These are phyloP conservation scores for Plantago ovata DNA, from an alignment of 257 asterid species.

Conservation along the genomic window DNA sequence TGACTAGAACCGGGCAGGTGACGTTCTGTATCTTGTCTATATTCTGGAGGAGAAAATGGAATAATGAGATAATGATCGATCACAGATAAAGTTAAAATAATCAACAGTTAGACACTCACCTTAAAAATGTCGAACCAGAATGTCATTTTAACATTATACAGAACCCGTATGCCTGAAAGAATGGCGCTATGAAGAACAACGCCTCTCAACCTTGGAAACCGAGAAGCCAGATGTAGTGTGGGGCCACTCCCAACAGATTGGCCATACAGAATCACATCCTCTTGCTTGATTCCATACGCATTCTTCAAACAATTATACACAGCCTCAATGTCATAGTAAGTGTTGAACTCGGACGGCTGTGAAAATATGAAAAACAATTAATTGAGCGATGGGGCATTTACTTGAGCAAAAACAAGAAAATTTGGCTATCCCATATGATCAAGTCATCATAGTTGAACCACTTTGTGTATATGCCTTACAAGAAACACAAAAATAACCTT, in stretches of 20 bases:
- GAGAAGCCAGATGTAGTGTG: conserved; percentile 85
- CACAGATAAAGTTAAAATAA: conserved; percentile 3
- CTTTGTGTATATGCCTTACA: no score
- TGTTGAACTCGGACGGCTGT: conserved; percentile 96
- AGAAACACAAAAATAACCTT: not conserved
- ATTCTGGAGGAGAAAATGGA: conserved; percentile 49
- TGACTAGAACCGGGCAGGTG: conserved; percentile 87
- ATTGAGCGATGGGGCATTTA: no score
- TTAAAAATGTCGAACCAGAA: conserved; percentile 98
- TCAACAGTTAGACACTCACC: conserved; percentile 35
- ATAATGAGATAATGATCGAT: no score
- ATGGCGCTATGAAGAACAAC: conserved; percentile 96
- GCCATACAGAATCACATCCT: conserved; percentile 91
- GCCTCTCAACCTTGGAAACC: conserved; percentile 67
- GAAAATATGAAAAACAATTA: conserved; percentile 10
- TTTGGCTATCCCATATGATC: not conserved
- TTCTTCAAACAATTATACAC: conserved; percentile 79
- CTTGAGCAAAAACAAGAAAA: no score
- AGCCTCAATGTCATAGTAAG: conserved; percentile 91
- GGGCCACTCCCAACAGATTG: conserved; percentile 99
- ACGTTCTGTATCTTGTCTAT: conserved; percentile 87
- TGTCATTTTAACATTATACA: conserved; percentile 91
- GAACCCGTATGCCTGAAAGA: conserved; percentile 95
- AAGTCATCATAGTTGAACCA: not conserved
- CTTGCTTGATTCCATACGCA: conserved; percentile 81